Evolutionary conservation across 2,329 filamentous ascomycete genomes (phyloP).

Genomic region (Microsporum canis): DNA sequence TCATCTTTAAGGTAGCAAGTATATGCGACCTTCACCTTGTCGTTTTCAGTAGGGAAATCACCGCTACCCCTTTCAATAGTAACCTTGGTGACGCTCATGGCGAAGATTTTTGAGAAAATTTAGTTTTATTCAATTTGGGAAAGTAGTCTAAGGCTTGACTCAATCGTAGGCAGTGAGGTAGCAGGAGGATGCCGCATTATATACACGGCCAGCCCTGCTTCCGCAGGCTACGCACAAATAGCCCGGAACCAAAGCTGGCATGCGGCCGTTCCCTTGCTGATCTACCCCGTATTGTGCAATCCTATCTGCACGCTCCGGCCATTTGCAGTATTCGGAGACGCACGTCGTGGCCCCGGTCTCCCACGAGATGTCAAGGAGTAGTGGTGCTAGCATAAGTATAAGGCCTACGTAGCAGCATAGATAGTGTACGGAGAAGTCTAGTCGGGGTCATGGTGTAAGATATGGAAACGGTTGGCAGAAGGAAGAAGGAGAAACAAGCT

Average conservation of each 20-base stretch:
- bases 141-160: not conserved
- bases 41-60: not conserved
- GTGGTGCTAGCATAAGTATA: too few species aligned
- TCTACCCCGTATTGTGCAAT: not conserved
- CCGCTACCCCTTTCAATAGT: not conserved
- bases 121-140: not conserved
- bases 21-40: not conserved
- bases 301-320: not conserved
- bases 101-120: not conserved
- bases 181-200: not conserved
- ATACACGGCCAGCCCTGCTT: not conserved
- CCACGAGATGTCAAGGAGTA: not conserved
- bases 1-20: not conserved
- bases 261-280: not conserved
- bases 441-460: too few species aligned
- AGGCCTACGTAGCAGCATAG: too few species aligned
- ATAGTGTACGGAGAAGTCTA: too few species aligned
- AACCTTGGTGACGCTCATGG: not conserved
- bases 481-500: too few species aligned
- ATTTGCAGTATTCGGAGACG: not conserved
- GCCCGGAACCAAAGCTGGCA: too few species aligned
- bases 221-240: too few species aligned
- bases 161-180: not conserved
- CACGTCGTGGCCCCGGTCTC: not conserved
- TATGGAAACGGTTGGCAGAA: too few species aligned